These are phyloP conservation scores for Botrytis cinerea DNA, from an alignment of 2,329 filamentous ascomycete genomes.

Conservation along the genomic window DNA sequence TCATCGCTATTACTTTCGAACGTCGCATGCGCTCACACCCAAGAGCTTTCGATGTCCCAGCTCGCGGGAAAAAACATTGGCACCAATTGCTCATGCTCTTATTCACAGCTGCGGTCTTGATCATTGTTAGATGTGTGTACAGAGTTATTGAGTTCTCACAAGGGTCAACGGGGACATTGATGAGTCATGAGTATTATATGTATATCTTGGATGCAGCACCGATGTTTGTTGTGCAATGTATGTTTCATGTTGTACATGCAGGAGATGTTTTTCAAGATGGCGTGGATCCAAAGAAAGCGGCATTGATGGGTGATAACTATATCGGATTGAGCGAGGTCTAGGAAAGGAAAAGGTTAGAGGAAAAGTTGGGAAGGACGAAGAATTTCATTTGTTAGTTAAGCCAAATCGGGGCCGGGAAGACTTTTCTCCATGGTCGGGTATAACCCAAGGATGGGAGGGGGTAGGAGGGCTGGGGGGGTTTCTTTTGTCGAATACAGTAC, in stretches of 20 bases:
- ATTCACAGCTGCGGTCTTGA: slow-evolving; percentile 47
- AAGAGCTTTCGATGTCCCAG: neutral
- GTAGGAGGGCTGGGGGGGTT: neutral
- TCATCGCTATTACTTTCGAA: slow-evolving; percentile 26
- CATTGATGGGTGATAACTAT: neutral
- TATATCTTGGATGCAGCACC: slow-evolving; percentile 50
- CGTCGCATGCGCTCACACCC: slow-evolving; percentile 3
- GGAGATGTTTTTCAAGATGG: slow-evolving; percentile 32
- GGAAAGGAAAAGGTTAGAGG: neutral
- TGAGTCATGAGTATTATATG: slow-evolving; percentile 48
- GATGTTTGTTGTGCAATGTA: slow-evolving; percentile 46
- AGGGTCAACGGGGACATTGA: slow-evolving; percentile 48
- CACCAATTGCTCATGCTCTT: slow-evolving; percentile 45
- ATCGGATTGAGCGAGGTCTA: neutral
- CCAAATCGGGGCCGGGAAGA: neutral
- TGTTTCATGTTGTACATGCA: slow-evolving; percentile 45
- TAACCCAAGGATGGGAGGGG: neutral
- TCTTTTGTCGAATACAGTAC: neutral
- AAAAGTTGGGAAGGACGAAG: neutral
- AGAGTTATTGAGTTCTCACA: slow-evolving; percentile 51
- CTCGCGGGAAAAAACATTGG: slow-evolving; percentile 32
- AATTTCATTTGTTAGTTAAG: neutral
- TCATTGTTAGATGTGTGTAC: slow-evolving; percentile 51
- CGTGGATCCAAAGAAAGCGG: neutral
- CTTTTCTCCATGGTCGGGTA: neutral